Conservation (phyloP, 257 asterid species). For the Linaria vulgaris region DNA sequence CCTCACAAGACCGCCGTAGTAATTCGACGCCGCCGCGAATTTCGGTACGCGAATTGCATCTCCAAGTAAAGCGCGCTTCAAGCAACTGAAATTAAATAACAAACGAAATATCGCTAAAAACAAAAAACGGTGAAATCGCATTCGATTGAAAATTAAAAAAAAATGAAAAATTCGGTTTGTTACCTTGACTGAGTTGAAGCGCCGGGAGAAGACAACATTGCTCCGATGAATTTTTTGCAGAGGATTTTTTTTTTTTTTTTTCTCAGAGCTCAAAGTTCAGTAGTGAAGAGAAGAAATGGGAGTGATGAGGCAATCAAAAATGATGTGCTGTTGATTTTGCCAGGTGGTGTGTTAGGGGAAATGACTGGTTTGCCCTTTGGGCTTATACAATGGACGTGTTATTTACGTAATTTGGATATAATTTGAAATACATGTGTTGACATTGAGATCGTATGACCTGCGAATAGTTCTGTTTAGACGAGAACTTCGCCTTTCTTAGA, state of each 20-base stretch:
- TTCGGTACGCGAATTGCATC: constrained; percentile 34
- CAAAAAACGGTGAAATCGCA: not conserved
- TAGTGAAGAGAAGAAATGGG: not conserved
- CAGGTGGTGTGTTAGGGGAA: constrained; percentile 23
- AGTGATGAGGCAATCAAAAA: not conserved
- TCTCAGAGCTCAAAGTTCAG: not conserved
- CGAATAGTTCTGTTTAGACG: too few species aligned
- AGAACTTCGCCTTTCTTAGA: too few species aligned
- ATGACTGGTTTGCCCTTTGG: constrained; percentile 34
- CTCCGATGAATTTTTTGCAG: constrained; percentile 24
- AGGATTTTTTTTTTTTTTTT: not conserved
- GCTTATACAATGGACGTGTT: too few species aligned
- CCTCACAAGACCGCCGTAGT: constrained; percentile 34
- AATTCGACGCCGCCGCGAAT: constrained; percentile 22
- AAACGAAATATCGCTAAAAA: not conserved
- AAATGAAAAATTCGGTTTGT: not conserved
- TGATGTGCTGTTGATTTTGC: too few species aligned
- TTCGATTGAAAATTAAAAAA: constrained; percentile 3
- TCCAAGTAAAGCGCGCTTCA: constrained; percentile 46
- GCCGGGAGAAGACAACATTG: constrained; percentile 41
- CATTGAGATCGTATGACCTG: too few species aligned
- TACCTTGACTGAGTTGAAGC: constrained; percentile 47
- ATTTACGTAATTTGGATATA: too few species aligned
- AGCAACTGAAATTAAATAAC: constrained; percentile 32
- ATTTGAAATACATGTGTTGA: too few species aligned